Percentiles rank a stretch among this genome's conserved stretches.
phyloP scores from a whole-genome alignment of 345 rosid species.

The Pelargonium nanum region DNA sequence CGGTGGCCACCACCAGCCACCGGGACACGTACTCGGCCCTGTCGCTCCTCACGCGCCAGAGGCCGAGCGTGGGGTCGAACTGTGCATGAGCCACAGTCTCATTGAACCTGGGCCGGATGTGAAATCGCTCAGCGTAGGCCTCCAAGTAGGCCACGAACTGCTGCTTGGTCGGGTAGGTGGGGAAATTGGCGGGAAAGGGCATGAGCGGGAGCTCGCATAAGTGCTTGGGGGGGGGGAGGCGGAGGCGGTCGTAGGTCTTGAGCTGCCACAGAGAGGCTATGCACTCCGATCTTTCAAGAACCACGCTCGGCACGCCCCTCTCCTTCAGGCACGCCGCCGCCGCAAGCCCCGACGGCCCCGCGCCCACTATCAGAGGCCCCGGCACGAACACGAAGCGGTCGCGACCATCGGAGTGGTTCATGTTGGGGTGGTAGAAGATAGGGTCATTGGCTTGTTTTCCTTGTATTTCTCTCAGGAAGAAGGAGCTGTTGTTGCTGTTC shows the following conservation, averaged over 20 bases:
- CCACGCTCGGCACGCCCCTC: slow-evolving; percentile 30
- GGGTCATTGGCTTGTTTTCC: slow-evolving; percentile 75
- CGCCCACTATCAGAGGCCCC: slow-evolving; percentile 66
- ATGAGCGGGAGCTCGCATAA: slow-evolving; percentile 72
- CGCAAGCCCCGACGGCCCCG: slow-evolving; percentile 76
- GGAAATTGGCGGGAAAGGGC: slow-evolving; percentile 49
- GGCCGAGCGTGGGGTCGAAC: slow-evolving; percentile 30
- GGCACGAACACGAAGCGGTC: slow-evolving; percentile 18
- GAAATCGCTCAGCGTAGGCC: slow-evolving; percentile 30
- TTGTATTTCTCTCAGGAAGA: slow-evolving; percentile 50
- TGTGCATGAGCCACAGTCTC: slow-evolving; percentile 42
- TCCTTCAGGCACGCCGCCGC: slow-evolving; percentile 58
- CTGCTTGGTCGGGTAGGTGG: slow-evolving; percentile 62
- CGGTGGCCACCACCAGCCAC: slow-evolving; percentile 87
- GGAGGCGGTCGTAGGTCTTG: slow-evolving; percentile 66
- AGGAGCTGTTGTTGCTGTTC: no score
- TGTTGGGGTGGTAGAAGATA: slow-evolving; percentile 17
- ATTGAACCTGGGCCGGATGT: slow-evolving; percentile 43
- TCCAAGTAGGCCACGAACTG: slow-evolving; percentile 63
- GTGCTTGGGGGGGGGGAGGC: slow-evolving; percentile 69
- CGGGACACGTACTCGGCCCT: slow-evolving; percentile 39
- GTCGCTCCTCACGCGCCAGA: slow-evolving; percentile 50
- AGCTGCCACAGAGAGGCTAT: slow-evolving; percentile 78
- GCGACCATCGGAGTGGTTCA: slow-evolving; percentile 8
- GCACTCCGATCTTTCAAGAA: slow-evolving; percentile 64